Evolutionary conservation across 345 rosid genomes (phyloP), one percentile per base, ranked within the genome.

Genomic region (Sisymbrium irio): DNA sequence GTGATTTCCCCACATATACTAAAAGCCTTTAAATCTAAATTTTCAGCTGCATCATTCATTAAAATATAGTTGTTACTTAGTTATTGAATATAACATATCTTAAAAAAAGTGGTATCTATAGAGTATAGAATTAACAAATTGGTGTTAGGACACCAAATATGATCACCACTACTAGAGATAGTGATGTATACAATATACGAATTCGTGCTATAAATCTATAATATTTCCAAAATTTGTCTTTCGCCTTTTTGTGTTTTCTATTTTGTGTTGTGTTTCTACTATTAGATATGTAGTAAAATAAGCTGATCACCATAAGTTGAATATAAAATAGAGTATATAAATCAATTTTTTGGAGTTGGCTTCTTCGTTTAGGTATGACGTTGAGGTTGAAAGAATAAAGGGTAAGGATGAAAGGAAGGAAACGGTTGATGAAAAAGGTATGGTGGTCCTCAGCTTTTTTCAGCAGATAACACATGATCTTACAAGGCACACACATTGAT

Each of bases 401-500:
- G 25, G 61, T 15, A 57, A 58, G 41, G 28, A 13, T 28, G 22
- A 22, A 30, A 55, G n/a, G n/a, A 56, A 33, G 58, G 45, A 75
- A 18, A 63, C 15, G 62, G 62, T 67, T 51, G 79, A 76, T 76
- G 22, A 54, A 67, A 69, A 76, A 76, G 54, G 39, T 39, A 45
- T 9, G 30, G 66, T 76, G 79, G 71, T 76, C 79, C 66, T 69
- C 42, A 3, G 42, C 71, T 45, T 51, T 76, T 68, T 35, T 68
- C 42, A 70, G 53, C 66, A 63, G 53, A 55, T 56, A 62, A 69
- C 79, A 63, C 66, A 69, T 69, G 79, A 70, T 63, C 71, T 13
- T 55, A 5, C 58, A n/a, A 27, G 65, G 30, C 53, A 54, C 62
- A 60, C 68, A 33, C 39, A n/a, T 54, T 62, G 36, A 69, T 63